Base-by-base conservation (phyloP, 192 early-diverging fungal species). In the Jimgerdemannia flammicorona region DNA sequence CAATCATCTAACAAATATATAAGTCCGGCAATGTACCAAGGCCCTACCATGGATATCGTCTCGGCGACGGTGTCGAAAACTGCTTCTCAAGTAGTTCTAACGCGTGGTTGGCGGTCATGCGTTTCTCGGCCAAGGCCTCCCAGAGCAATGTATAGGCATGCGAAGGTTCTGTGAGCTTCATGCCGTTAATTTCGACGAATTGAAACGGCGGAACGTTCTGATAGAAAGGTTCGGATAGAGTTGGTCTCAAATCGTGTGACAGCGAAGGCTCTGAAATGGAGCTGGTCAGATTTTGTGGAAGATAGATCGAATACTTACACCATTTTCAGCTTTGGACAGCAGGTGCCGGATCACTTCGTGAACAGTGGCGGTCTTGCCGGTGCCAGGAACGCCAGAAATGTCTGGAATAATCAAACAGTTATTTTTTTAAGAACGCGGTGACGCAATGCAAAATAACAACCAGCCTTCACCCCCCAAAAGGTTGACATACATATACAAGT, bases 361-460 rank as follows among this genome's bases (percentile, higher is more conserved):
- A 0, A 98, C 94, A 0, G 98, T 98, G 0, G 97, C 98, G 0
- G 98, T 99, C 80, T 99, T 99, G 59, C 98, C 98, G 3, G 96
- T 98, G 4, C 98, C 98, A 3, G 98, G 97, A 4, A 97, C 95
- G 4, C 96, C 97, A 40, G 96, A 97, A 29, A 99, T 94, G 78
- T 96, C 91, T 93, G 80, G 9, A 73, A 29, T 29, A 29, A 29
- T 29, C 1, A 29, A 29, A 29, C 29, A 29, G 29, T 29, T 29
- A 29, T 29, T 29, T 29, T 29, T 29, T 29, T 29, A 29, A 29
- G 64, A 42, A 73, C 1, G 18, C 67, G 40, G 19, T 67, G 11
- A 66, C 9, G 18, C 39, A 18, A 66, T 18, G 41, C 43, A 14
- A 67, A 77, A 19, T 3, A 43, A 66, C 64, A 29, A 29, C 29